These are phyloP conservation scores for Cystobasidium tubakii DNA, from an alignment of 768 basidiomycete genomes.

Conservation along the genomic window DNA sequence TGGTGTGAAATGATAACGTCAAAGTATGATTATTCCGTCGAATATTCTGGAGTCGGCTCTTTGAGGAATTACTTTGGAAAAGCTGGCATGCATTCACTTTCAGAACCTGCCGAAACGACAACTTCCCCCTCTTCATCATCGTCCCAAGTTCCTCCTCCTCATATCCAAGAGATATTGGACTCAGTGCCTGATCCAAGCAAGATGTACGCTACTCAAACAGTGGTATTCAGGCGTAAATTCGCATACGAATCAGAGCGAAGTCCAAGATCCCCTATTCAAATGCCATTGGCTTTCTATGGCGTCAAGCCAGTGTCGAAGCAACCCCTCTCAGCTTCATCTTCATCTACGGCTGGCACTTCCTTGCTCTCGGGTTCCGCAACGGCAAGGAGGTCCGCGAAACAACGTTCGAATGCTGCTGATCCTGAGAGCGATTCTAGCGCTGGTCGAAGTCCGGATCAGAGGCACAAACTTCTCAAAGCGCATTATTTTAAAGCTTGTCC, in stretches of 20 bases:
- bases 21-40: slow-evolving; percentile 33
- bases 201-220: slow-evolving; percentile 43
- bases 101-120: background rate
- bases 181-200: background rate
- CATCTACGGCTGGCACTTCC: background rate
- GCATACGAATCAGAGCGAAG: slow-evolving; percentile 36
- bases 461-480: slow-evolving; percentile 23
- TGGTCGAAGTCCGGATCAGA: slow-evolving; percentile 16
- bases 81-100: background rate
- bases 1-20: slow-evolving; percentile 50
- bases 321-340: background rate
- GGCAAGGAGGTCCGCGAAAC: background rate
- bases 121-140: background rate
- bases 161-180: slow-evolving; percentile 17
- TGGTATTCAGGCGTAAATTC: slow-evolving; percentile 36
- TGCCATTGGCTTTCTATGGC: slow-evolving; percentile 42
- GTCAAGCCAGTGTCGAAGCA: background rate
- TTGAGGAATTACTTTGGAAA: slow-evolving; percentile 37
- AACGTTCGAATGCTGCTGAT: background rate
- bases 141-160: background rate
- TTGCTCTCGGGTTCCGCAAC: background rate
- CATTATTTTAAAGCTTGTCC: slow-evolving; percentile 21
- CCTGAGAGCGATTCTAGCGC: background rate
- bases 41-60: slow-evolving; percentile 39
- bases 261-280: slow-evolving; percentile 27